Conservation (phyloP, 2,329 filamentous ascomycete genomes). For the Pestalotiopsis sp. region DNA sequence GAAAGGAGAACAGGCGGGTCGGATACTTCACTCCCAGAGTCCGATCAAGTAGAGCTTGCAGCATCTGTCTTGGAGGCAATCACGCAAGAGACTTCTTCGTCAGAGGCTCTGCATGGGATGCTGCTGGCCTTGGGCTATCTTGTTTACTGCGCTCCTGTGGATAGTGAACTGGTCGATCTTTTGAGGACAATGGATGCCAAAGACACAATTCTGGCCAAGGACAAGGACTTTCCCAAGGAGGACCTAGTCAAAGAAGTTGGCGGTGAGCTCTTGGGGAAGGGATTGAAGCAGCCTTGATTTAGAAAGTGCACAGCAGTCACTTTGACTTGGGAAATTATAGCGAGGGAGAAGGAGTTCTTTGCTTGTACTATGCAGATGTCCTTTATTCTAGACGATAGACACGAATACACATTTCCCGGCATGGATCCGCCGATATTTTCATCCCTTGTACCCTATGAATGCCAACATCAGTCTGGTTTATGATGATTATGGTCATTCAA, state of each 20-base stretch:
- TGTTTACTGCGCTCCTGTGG: slow-evolving; percentile 68
- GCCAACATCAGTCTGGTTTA: too few relatives aligned
- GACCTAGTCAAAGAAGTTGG: slow-evolving; percentile 60
- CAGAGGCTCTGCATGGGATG: slow-evolving; percentile 76
- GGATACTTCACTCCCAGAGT: slow-evolving; percentile 63
- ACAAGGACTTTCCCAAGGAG: slow-evolving; percentile 58
- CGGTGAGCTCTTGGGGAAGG: slow-evolving; percentile 52
- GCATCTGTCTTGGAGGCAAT: slow-evolving; percentile 80
- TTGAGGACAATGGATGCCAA: slow-evolving; percentile 76
- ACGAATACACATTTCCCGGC: too few relatives aligned
- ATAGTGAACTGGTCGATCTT: slow-evolving; percentile 81
- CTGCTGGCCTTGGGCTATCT: slow-evolving; percentile 77
- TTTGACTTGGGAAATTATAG: too few relatives aligned
- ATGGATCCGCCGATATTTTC: too few relatives aligned
- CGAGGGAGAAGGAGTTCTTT: too few relatives aligned
- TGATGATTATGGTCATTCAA: too few relatives aligned
- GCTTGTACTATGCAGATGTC: too few relatives aligned
- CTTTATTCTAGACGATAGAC: too few relatives aligned
- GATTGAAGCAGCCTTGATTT: slow-evolving; percentile 33
- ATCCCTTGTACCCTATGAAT: too few relatives aligned
- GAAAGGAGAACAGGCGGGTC: slow-evolving; percentile 59
- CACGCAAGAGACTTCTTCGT: slow-evolving; percentile 58
- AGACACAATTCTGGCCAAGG: slow-evolving; percentile 63
- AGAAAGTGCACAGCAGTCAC: neutral
- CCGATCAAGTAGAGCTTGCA: slow-evolving; percentile 77